Evolutionary conservation across 2,329 filamentous ascomycete species (phyloP).

Genomic region (Colletotrichum siamense): DNA sequence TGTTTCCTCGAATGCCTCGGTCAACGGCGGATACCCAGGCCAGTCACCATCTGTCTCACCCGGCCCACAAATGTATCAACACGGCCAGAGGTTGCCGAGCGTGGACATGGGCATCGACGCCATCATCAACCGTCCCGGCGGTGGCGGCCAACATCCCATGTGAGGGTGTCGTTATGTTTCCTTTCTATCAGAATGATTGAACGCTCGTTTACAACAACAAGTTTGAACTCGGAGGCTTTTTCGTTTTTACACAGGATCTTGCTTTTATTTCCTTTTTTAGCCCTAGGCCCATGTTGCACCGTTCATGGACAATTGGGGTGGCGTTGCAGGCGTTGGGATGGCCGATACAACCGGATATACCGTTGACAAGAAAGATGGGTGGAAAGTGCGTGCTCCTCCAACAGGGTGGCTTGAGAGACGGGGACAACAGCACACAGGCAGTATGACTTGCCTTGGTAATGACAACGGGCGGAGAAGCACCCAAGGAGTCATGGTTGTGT

Average conservation of each 20-base stretch:
- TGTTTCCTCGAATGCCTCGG: slow-evolving; percentile 52
- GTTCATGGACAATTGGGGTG: not conserved
- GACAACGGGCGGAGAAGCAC: not conserved
- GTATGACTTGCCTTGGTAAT: slow-evolving; percentile 1
- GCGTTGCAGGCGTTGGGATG: slow-evolving; percentile 4
- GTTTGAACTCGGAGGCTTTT: not conserved
- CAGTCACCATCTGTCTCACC: slow-evolving; percentile 27
- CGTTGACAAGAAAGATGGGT: not conserved
- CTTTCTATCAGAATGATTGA: not conserved
- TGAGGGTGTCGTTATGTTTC: slow-evolving; percentile 9
- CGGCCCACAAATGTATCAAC: slow-evolving; percentile 27
- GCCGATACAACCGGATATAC: not conserved
- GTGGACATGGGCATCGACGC: slow-evolving; percentile 67
- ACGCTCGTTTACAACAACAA: not conserved
- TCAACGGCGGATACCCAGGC: slow-evolving; percentile 32
- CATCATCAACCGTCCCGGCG: slow-evolving; percentile 58
- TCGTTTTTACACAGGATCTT: not conserved
- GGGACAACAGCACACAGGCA: not conserved
- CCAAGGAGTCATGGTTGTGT: slow-evolving; percentile 1
- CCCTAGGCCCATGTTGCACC: not conserved
- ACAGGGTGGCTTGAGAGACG: not conserved
- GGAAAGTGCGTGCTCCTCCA: not conserved
- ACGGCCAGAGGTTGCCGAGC: slow-evolving; percentile 55
- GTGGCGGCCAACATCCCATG: slow-evolving; percentile 25
- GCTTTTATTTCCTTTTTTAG: slow-evolving; percentile 3